phyloP scores from a whole-genome alignment of 306 rosid genomes.

The Prunus padus region DNA sequence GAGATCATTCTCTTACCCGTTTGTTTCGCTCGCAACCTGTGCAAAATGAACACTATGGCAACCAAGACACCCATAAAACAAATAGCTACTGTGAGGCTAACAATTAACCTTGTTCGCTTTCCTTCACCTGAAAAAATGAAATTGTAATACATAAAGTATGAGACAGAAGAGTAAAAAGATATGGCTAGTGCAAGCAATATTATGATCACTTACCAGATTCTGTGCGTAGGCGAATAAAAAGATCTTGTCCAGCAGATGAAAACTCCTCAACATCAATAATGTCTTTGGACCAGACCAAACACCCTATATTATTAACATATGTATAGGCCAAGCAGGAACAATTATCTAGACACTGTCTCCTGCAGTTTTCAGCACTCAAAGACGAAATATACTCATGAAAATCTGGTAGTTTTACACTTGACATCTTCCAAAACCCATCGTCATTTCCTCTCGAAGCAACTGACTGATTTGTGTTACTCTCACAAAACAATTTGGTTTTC shows the following conservation, averaged over 20 bases:
- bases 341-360: conserved; percentile 21
- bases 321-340: conserved; percentile 37
- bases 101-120: conserved; percentile 4
- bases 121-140: conserved; percentile 3
- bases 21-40: neutral
- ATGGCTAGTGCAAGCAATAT: neutral
- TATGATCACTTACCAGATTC: conserved; percentile 39
- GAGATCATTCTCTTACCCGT: conserved; percentile 14
- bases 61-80: neutral
- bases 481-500: conserved; percentile 6
- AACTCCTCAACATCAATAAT: conserved; percentile 26
- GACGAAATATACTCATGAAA: conserved; percentile 6
- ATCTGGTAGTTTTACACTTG: conserved; percentile 13
- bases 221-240: conserved; percentile 32
- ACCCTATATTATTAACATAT: conserved; percentile 14
- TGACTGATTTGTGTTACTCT: neutral
- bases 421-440: conserved; percentile 9
- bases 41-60: neutral
- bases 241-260: conserved; percentile 11
- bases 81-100: neutral
- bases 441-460: conserved; percentile 2
- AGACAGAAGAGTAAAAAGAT: neutral
- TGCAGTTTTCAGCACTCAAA: neutral
- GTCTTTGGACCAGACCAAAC: conserved; percentile 34
- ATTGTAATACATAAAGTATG: neutral